Evolutionary conservation across 2,329 filamentous ascomycete genomes (phyloP).

Genomic region (Alternaria atra): DNA sequence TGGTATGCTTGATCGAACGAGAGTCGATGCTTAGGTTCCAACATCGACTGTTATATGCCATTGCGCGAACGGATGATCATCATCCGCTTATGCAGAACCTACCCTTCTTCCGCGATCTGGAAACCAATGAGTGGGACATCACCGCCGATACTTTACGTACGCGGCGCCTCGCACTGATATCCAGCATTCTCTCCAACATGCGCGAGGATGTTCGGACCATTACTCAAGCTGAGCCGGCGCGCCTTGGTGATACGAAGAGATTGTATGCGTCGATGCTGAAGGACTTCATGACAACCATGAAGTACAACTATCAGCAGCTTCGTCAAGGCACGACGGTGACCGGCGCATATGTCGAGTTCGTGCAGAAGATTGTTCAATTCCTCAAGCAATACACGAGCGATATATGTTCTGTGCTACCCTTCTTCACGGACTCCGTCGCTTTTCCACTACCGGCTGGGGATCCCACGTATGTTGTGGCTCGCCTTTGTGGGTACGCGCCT

Average conservation of each 20-base stretch:
- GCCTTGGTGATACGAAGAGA: slow-evolving; percentile 50
- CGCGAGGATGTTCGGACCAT: slow-evolving; percentile 57
- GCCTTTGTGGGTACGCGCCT: slow-evolving; percentile 66
- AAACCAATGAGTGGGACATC: slow-evolving; percentile 56
- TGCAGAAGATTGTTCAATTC: slow-evolving; percentile 66
- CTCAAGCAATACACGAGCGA: slow-evolving; percentile 69
- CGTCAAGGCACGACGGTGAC: slow-evolving; percentile 51
- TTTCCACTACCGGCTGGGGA: slow-evolving; percentile 69
- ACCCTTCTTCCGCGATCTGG: slow-evolving; percentile 60
- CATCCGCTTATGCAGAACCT: slow-evolving; percentile 65
- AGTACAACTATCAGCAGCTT: slow-evolving; percentile 66
- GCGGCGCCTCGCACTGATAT: slow-evolving; percentile 64
- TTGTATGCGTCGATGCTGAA: slow-evolving; percentile 63
- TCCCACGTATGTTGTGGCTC: slow-evolving; percentile 69
- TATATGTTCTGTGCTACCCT: slow-evolving; percentile 64
- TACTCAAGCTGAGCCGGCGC: slow-evolving; percentile 37
- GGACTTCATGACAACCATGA: slow-evolving; percentile 69
- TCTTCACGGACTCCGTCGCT: slow-evolving; percentile 67
- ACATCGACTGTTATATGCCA: slow-evolving; percentile 62
- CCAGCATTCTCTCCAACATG: slow-evolving; percentile 67
- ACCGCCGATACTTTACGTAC: slow-evolving; percentile 62
- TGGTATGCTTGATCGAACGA: slow-evolving; percentile 66
- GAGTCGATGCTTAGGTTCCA: slow-evolving; percentile 70
- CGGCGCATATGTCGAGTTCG: slow-evolving; percentile 68
- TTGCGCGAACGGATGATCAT: slow-evolving; percentile 58